A percentile compares a stretch with the other conserved stretches of the same genome.
phyloP scores from a whole-genome alignment of 768 basidiomycete genomes.

The Tephrocybe rancida region DNA sequence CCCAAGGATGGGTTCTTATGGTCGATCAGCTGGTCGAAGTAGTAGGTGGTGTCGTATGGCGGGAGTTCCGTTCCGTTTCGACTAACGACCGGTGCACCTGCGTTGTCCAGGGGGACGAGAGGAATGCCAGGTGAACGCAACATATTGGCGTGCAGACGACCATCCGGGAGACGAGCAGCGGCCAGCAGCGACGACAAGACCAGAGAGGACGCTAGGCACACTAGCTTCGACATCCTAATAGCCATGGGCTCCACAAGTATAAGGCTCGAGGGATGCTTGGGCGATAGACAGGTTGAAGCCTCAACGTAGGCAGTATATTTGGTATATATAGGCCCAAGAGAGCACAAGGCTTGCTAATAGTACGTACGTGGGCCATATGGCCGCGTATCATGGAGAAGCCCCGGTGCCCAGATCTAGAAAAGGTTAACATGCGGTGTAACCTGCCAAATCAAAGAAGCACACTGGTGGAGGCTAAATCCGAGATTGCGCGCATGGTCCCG shows the following conservation, averaged over 20 bases:
- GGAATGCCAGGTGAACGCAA: constrained; percentile 41
- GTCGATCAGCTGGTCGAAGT: constrained; percentile 61
- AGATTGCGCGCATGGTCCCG: constrained; percentile 2
- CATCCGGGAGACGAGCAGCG: constrained; percentile 35
- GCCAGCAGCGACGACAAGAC: constrained; percentile 21
- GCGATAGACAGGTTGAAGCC: background rate
- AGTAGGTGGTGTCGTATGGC: constrained; percentile 48
- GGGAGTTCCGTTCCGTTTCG: constrained; percentile 46
- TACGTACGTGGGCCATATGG: constrained; percentile 16
- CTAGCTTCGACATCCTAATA: constrained; percentile 18
- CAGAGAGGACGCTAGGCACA: constrained; percentile 20
- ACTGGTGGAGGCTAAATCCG: constrained; percentile 7
- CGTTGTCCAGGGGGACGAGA: constrained; percentile 24
- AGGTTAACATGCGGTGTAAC: constrained; percentile 2
- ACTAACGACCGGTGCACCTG: constrained; percentile 39
- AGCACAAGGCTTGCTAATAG: background rate
- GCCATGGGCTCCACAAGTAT: background rate
- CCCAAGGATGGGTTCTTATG: constrained; percentile 59
- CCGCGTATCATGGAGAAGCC: constrained; percentile 3
- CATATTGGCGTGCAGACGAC: constrained; percentile 44
- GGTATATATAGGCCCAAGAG: background rate
- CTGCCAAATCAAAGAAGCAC: constrained; percentile 16
- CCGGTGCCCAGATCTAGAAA: background rate
- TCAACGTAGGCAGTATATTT: constrained; percentile 8
- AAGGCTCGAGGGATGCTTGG: background rate